These are phyloP conservation scores for Amanita rubescens DNA, from an alignment of 768 basidiomycete species.

Conservation along the genomic window DNA sequence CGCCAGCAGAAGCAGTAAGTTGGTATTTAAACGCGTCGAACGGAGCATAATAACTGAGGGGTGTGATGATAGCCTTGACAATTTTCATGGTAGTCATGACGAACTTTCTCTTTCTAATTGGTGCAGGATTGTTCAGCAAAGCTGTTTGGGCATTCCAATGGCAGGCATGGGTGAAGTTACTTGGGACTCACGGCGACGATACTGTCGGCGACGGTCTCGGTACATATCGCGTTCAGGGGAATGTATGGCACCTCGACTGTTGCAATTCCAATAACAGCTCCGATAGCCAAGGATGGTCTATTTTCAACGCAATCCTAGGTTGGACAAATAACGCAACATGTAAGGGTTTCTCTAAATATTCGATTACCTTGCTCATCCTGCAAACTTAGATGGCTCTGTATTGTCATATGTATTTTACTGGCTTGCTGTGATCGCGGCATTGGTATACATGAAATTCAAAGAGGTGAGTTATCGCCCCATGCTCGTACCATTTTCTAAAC, in stretches of 20 bases:
- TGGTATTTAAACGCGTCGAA: background rate
- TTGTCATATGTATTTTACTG: constrained; percentile 92
- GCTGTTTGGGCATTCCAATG: constrained; percentile 66
- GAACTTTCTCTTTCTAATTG: constrained; percentile 86
- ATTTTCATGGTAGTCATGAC: constrained; percentile 92
- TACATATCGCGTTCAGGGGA: constrained; percentile 71
- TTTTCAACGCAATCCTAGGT: constrained; percentile 82
- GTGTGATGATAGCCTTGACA: constrained; percentile 47
- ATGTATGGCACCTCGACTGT: constrained; percentile 84
- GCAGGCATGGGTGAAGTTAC: constrained; percentile 55
- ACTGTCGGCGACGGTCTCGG: constrained; percentile 72
- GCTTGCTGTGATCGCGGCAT: constrained; percentile 65
- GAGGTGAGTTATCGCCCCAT: constrained; percentile 31
- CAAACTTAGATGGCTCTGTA: constrained; percentile 55
- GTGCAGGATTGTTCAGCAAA: constrained; percentile 86
- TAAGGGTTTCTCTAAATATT: constrained; percentile 21
- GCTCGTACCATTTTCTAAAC: background rate
- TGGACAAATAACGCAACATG: constrained; percentile 82
- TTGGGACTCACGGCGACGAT: constrained; percentile 72
- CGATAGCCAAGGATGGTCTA: constrained; percentile 56
- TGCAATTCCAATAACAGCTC: constrained; percentile 57
- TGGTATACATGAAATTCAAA: constrained; percentile 61
- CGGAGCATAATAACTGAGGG: background rate
- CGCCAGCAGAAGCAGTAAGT: constrained; percentile 62
- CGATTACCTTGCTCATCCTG: background rate